These are phyloP conservation scores for Penicillium paxilli DNA, from an alignment of 495 filamentous ascomycete species.

Conservation along the genomic window DNA sequence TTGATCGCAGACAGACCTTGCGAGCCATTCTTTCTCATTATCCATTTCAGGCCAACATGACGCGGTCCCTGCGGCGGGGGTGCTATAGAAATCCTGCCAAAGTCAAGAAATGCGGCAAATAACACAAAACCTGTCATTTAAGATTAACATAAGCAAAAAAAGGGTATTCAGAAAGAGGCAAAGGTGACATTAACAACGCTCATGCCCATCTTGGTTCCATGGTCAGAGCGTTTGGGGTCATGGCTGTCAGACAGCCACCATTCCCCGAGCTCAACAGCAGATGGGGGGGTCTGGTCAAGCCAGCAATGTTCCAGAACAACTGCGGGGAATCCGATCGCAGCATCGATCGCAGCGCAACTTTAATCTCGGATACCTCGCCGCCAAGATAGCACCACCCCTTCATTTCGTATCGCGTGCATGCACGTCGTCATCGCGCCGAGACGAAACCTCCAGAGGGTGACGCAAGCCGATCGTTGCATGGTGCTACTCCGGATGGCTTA, in stretches of 20 bases:
- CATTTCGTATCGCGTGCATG: conserved; percentile 13
- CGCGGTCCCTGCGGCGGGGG: not conserved
- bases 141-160: no score
- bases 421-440: conserved; percentile 17
- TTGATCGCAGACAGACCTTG: conserved; percentile 15
- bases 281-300: not conserved
- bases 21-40: conserved; percentile 1
- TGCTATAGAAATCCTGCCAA: not conserved
- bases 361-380: conserved; percentile 16
- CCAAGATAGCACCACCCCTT: conserved; percentile 7
- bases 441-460: conserved; percentile 10
- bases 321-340: conserved; percentile 23
- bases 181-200: not conserved
- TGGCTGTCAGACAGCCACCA: not conserved
- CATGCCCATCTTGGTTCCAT: not conserved
- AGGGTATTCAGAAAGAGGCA: no score
- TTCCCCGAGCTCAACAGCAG: not conserved
- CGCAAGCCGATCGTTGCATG: conserved; percentile 23
- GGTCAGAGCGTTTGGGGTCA: not conserved
- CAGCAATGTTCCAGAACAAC: not conserved
- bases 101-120: no score
- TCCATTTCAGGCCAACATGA: not conserved
- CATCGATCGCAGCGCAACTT: conserved; percentile 20
- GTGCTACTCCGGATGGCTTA: conserved; percentile 4
- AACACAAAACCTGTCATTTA: no score